Base-by-base conservation (phyloP, 2,329 filamentous ascomycete species). In the Cercospora janseana region DNA sequence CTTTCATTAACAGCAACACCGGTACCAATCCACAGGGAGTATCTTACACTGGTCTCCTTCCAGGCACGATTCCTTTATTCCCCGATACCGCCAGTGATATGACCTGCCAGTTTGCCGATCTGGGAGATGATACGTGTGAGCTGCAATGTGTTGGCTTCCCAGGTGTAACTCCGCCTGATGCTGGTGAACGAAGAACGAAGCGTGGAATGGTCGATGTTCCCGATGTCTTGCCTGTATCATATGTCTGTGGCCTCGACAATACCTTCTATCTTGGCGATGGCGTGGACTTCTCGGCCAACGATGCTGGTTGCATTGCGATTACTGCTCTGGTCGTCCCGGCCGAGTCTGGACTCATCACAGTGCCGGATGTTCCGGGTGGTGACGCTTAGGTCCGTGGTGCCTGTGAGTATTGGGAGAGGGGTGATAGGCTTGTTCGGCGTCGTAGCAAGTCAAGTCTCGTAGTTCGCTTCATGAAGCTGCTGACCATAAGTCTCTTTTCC, bases 251-350 rank as follows among this genome's bases (percentile, higher is more conserved):
- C 6, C 1, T 38, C 3, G 15, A 16, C 7, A 47, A 47, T 3
- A 18, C 34, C 4, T 47, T 18, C 26, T 38, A 38, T 34, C 32
- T 47, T 9, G 45, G 45, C 15, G 18, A 28, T 6, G 35, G 46
- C 5, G 15, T 9, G 10, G 21, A 27, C 35, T 27, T 24, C 13
- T 18, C 24, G 6, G 18, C 18, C n/a, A 10, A 4, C 35, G 27
- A 41, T 13, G 46, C 35, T 1, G 6, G 1, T 6, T 48, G 46
- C n/a, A 24, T 32, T 16, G 6, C 10, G 4, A 28, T 48, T 18
- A 20, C 16, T 13, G 31, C 46, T 28, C 18, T 48, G 13, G 46
- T 48, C 8, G 46, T 48, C 26, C 35, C 35, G 13, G 21, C n/a
- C 21, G 35, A 21, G 15, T 13, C 13, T 34, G 31, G n/a, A n/a